These are phyloP conservation scores for Ogataea nakhonphanomensis DNA, from an alignment of 805 yeast species.

Conservation along the genomic window DNA sequence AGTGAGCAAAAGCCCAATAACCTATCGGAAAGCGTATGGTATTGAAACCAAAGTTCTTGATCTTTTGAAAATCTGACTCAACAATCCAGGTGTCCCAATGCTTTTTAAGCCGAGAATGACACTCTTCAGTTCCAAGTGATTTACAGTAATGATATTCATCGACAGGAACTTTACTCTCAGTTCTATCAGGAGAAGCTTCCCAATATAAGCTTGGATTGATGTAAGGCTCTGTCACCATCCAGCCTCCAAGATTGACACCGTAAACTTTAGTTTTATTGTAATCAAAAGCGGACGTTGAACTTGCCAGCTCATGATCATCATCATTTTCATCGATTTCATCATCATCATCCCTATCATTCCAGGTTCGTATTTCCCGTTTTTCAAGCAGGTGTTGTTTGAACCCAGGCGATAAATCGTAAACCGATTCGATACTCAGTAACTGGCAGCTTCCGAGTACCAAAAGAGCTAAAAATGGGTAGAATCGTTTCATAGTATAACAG, in stretches of 20 bases:
- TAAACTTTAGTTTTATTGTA: slow-evolving; percentile 27
- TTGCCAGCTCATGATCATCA: slow-evolving; percentile 4
- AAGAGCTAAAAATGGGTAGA: too few relatives aligned
- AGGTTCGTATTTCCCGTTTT: slow-evolving; percentile 4
- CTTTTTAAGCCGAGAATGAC: slow-evolving; percentile 37
- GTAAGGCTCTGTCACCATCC: slow-evolving; percentile 70
- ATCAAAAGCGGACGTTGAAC: slow-evolving; percentile 11
- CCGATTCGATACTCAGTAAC: background rate
- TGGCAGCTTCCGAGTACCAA: background rate
- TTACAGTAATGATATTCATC: slow-evolving; percentile 60
- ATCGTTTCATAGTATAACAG: too few relatives aligned
- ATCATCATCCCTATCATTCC: background rate
- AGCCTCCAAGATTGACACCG: slow-evolving; percentile 65
- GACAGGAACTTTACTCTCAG: slow-evolving; percentile 44
- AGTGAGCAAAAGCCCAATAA: slow-evolving; percentile 68
- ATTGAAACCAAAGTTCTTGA: slow-evolving; percentile 54
- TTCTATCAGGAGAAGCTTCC: slow-evolving; percentile 27
- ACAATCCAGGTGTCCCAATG: slow-evolving; percentile 62
- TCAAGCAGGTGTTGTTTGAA: slow-evolving; percentile 6
- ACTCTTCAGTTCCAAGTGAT: slow-evolving; percentile 45
- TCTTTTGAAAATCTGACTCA: slow-evolving; percentile 53
- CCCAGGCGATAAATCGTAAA: slow-evolving; percentile 11
- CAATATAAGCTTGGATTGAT: slow-evolving; percentile 61
- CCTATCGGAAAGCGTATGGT: slow-evolving; percentile 77
- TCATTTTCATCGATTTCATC: too few relatives aligned